Evolutionary conservation across 768 basidiomycete genomes (phyloP), one percentile per base, ranked within the genome.

Genomic region (Kwoniella pini): DNA sequence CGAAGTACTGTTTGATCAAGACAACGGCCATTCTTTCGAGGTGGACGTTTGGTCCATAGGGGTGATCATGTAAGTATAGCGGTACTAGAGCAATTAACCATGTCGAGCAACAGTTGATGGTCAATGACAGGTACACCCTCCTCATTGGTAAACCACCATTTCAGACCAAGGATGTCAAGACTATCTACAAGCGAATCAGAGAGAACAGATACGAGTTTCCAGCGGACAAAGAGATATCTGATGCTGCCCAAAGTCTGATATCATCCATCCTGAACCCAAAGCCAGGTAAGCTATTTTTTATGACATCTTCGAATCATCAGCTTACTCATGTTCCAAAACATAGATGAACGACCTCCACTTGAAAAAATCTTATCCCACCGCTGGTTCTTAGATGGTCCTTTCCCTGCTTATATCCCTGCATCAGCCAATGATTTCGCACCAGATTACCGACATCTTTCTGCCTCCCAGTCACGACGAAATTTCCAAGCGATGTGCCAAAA

Each of bases 41-140:
- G 95, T 97, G 27, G 95, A 99, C 76, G 89, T 92, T 9, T 99
- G 95, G 95, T 92, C 90, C 1, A 88, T 95, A 49, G 95, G 95
- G 13, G 95, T 99, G 54, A 97, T 98, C 61, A 81, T 98, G 64
- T 83, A 56, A 65, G 81, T 67, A 12, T 4, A 44, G 15, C 2
- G 17, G 28, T 55, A 13, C 7, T 17, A 28, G 38, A 38, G 24
- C 17, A 26, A 13, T 26, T 21, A n/a, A 6, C 22, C 22, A 21
- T 5, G 27, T 31, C n/a, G n/a, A n/a, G n/a, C n/a, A n/a, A n/a
- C n/a, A n/a, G 42, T 53, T 52, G 4, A 56, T 49, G 11, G 7
- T 0, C 9, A 22, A n/a, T 6, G 17, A 28, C 2, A 82, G 80
- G 44, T 98, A 98, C 74, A 99, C 95, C 1, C 86, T 97, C 52